Base-by-base conservation (phyloP, 2,329 filamentous ascomycete genomes). In the Falciphora oryzae region DNA sequence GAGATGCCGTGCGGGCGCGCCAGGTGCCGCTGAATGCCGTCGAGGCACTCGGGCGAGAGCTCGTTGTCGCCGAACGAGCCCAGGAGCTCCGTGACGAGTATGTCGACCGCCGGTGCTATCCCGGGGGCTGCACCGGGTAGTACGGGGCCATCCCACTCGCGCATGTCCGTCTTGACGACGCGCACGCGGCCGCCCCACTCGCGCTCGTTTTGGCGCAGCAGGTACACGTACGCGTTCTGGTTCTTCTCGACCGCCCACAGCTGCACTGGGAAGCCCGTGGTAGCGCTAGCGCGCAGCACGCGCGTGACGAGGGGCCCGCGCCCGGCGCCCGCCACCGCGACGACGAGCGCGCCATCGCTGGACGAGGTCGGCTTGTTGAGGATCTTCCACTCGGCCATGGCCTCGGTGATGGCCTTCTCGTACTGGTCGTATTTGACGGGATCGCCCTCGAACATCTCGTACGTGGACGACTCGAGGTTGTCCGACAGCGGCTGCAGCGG, bases 351-450 rank as follows among this genome's bases (percentile, higher is more conserved):
- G 5, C 59, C 88, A 4, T 85, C 84, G 25, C 88, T 89, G 61
- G 86, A 83, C 5, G 89, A 92, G 0, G 89, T 91, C 0, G 92
- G 88, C 73, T 92, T 93, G 38, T 85, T 81, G 65, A 91, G 82
- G 53, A 82, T 78, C 65, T 83, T 83, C 89, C 95, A 96, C 72
- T 98, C 93, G 16, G 79, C 82, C 67, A 99, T 81, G 0, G 95
- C 94, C 68, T 91, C 86, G 4, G 86, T 85, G 65, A 96, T 89
- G 18, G 95, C 95, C 59, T 84, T 82, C 75, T 98, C 93, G 74
- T 99, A 99, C 83, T 94, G 96, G 68, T 93, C 88, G 74, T 99
- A 99, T 77, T 99, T 99, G 77, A 99, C 91, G 0, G 95, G 95
- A 68, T 99, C 96, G 70, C 96, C 96, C 75, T 99, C 95, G 72